Conservation (phyloP, 331 rosid genomes). For the Pyracantha coccinea region DNA sequence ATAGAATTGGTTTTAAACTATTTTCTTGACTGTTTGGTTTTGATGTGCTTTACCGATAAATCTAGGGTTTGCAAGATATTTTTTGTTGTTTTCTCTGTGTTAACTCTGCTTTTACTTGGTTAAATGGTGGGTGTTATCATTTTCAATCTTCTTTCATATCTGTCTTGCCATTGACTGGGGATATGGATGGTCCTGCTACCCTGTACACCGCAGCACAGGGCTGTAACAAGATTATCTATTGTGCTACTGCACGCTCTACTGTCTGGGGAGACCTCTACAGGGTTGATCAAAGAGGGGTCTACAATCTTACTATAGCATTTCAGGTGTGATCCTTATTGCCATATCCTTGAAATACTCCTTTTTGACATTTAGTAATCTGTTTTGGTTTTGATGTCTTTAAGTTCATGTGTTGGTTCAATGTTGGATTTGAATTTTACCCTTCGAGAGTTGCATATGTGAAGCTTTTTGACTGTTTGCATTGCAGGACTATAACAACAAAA, state of each 20-base stretch:
- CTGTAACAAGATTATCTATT: conserved; percentile 73
- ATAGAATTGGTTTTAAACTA: no score
- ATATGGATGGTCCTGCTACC: conserved; percentile 68
- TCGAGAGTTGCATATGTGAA: background rate
- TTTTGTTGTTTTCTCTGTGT: no score
- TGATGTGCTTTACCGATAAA: no score
- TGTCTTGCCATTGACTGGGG: conserved; percentile 33
- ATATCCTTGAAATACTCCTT: background rate
- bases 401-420: background rate
- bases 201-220: conserved; percentile 61
- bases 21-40: no score
- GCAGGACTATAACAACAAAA: conserved; percentile 82
- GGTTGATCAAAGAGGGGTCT: no score
- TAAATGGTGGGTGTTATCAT: no score
- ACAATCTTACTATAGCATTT: conserved; percentile 59
- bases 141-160: no score
- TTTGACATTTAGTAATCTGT: background rate
- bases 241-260: conserved; percentile 85
- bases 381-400: background rate
- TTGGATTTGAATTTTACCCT: background rate
- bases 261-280: conserved; percentile 74
- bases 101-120: no score
- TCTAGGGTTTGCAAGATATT: no score
- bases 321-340: conserved; percentile 38
- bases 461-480: background rate